Base-by-base conservation (phyloP, 306 rosid species). In the Oxytropis ochrocephala region DNA sequence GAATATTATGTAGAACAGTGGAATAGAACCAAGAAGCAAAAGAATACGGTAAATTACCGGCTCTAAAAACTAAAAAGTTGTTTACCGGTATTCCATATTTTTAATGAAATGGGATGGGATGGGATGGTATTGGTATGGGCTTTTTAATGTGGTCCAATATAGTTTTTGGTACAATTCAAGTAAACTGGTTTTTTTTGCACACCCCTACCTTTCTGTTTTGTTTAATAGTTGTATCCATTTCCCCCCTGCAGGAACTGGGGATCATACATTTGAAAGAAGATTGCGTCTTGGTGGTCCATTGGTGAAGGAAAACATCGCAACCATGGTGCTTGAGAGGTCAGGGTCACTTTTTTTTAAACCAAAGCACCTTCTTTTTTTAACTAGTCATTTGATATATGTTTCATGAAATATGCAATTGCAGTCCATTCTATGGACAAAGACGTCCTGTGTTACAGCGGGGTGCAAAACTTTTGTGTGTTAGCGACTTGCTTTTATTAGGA, bases 291-390 rank as follows among this genome's bases (percentile, higher is more conserved):
- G 98, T 64, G 97, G 89, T 65, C 98, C 98, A 1, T 65, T 93
- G 41, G 18, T 93, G 81, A 93, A 90, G 81, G 81, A 93, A 69
- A 93, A 93, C 68, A 85, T 90, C 70, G 98, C 97, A 78, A 94
- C 98, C 51, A 90, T 94, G 97, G 98, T 94, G 70, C 97, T 94
- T 68, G 98, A 94, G 85, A 90, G 98, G 98, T 94, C 35, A 57
- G 81, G 50, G 24, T 81, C 60, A 16, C 62, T 74, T 70, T 72
- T 68, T 30, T 72, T 58, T 46, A 17, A 53, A 73, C 27, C 56
- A 54, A 66, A 55, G 21, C 17, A 36, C 17, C 16, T 5, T 46
- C 62, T 6, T 67, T 24, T 59, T 5, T 58, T 38, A 39, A 12
- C 12, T 38, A 50, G 16, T 42, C 21, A 13, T 69, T 33, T 52